A percentile compares a stretch with the other conserved stretches of the same genome.
These are phyloP conservation scores for Grosmannia clavigera DNA, from an alignment of 2,329 filamentous ascomycete species.

Conservation along the genomic window DNA sequence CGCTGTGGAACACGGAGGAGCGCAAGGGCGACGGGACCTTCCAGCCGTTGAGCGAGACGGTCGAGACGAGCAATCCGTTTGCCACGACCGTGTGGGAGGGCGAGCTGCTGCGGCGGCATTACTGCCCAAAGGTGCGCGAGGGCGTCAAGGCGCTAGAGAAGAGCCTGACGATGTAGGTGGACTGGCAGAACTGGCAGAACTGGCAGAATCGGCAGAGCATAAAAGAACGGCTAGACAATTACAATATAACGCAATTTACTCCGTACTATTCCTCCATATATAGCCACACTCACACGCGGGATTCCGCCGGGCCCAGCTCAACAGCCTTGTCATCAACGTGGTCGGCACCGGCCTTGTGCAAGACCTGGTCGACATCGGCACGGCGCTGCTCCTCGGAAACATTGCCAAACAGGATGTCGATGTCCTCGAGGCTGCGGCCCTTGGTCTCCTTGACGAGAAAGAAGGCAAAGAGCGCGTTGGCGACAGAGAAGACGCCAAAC, in stretches of 20 bases:
- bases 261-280: too few relatives aligned
- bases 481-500: constrained; percentile 7
- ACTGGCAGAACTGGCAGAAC: too few relatives aligned
- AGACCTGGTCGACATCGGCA: neutral
- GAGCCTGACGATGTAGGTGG: constrained; percentile 29
- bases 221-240: neutral
- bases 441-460: constrained; percentile 16
- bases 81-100: constrained; percentile 88
- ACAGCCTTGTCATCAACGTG: neutral
- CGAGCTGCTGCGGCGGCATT: constrained; percentile 75
- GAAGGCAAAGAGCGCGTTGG: constrained; percentile 8
- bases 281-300: neutral
- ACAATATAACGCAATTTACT: too few relatives aligned
- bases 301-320: neutral
- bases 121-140: constrained; percentile 73
- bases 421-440: constrained; percentile 16
- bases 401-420: constrained; percentile 15
- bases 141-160: constrained; percentile 59
- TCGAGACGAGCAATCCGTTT: constrained; percentile 84
- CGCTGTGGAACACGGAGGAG: constrained; percentile 93
- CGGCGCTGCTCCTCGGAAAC: neutral
- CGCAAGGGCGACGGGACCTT: constrained; percentile 82
- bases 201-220: neutral
- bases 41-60: constrained; percentile 56
- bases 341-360: neutral